phyloP scores from a whole-genome alignment of 2,329 filamentous ascomycete species.

The Alternaria gansuensis region DNA sequence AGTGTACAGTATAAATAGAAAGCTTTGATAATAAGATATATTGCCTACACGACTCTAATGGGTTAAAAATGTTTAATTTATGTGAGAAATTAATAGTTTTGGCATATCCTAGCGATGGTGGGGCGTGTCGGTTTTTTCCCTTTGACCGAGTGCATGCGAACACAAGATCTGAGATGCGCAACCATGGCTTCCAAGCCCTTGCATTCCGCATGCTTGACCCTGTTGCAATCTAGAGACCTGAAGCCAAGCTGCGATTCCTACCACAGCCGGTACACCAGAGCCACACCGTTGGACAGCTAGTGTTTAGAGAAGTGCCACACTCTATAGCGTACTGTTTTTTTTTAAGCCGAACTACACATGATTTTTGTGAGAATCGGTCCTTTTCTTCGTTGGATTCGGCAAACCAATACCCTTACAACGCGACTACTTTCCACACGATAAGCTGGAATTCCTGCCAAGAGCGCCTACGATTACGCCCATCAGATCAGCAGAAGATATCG shows the following conservation, averaged over 20 bases:
- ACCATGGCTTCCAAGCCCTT: slow-evolving; percentile 10
- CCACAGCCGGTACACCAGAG: slow-evolving; percentile 13
- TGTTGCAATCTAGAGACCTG: slow-evolving; percentile 3
- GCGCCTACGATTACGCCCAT: background rate
- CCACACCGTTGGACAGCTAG: slow-evolving; percentile 6
- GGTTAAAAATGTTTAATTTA: too few species aligned
- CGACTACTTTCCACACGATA: background rate
- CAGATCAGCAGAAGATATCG: background rate
- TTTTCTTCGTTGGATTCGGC: background rate
- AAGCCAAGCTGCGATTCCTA: slow-evolving; percentile 12
- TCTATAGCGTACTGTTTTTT: background rate
- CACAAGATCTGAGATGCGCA: slow-evolving; percentile 10
- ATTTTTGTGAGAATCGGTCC: background rate
- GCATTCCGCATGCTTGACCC: slow-evolving; percentile 14
- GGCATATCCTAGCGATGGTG: too few species aligned
- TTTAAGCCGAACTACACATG: background rate
- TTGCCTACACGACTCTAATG: too few species aligned
- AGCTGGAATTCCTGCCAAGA: background rate
- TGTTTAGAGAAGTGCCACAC: background rate
- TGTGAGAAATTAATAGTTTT: too few species aligned
- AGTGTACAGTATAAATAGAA: too few species aligned
- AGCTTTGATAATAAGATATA: too few species aligned
- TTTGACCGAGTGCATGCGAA: slow-evolving; percentile 11
- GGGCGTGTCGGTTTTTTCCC: too few species aligned
- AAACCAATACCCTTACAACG: background rate